phyloP scores from a whole-genome alignment of 2,329 filamentous ascomycete genomes.

The Rhexocercosporidium sp. region DNA sequence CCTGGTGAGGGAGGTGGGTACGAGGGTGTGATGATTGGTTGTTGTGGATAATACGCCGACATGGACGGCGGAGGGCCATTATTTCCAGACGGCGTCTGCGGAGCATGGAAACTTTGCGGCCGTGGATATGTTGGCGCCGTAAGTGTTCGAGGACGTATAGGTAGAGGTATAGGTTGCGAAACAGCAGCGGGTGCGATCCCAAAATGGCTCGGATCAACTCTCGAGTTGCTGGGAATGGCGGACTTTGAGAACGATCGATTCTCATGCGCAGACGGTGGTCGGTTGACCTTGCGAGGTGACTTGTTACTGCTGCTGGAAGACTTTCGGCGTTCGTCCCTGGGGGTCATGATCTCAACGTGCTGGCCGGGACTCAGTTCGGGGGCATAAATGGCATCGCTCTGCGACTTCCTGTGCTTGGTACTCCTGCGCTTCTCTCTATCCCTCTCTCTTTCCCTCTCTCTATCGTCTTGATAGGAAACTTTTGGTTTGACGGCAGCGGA shows the following conservation, averaged over 20 bases:
- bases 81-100: conserved; percentile 19
- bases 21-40: conserved; percentile 22
- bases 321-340: conserved; percentile 36
- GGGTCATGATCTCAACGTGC: conserved; percentile 25
- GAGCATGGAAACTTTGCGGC: conserved; percentile 33
- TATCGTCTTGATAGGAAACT: conserved; percentile 13
- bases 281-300: conserved; percentile 31
- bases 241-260: conserved; percentile 23
- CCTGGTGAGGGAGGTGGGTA: conserved; percentile 30
- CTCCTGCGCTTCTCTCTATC: conserved; percentile 5
- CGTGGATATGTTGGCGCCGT: conserved; percentile 33
- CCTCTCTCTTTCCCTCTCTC: conserved; percentile 16
- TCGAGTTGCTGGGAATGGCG: conserved; percentile 12
- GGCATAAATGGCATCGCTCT: conserved; percentile 20
- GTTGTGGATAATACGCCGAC: conserved; percentile 33
- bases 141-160: conserved; percentile 33
- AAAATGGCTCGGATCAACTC: conserved; percentile 36
- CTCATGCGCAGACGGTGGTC: conserved; percentile 33
- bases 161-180: conserved; percentile 31
- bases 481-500: conserved; percentile 36
- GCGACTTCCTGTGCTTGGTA: conserved; percentile 18
- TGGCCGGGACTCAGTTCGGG: conserved; percentile 23
- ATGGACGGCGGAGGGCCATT: conserved; percentile 35
- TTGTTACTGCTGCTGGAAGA: conserved; percentile 31
- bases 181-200: conserved; percentile 27